Evolutionary conservation across 164 flowering plant genomes (phyloP), one percentile per base, ranked within the genome.

Genomic region (Umbilicus rupestris): DNA sequence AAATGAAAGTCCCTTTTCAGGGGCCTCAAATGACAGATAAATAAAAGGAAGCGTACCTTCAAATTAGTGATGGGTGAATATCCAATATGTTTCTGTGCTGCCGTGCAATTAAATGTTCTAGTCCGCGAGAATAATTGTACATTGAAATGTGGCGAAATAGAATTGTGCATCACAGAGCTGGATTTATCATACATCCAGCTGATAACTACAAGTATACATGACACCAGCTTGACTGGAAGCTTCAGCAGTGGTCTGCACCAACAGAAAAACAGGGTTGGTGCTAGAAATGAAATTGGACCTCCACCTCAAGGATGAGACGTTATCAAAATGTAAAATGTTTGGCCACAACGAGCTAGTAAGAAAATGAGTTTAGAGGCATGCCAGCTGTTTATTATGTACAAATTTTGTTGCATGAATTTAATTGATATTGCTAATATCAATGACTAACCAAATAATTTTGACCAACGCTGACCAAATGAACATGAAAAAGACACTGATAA

Each of bases 21-120:
- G 55, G 7, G 33, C 29, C 3, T 2, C 19, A 26, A 28, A 26
- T 55, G 15, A 55, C 28, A 3, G 33, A 55, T 55, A 55, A 55
- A 44, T 11, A 33, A 5, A 30, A 39, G 30, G 70, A 41, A 29
- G 65, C 79, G 70, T 73, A 93, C 98, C 74, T 87, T 75, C 63
- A 85, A 55, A 49, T 89, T 73, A 26, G 85, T 84, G 71, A 87
- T 65, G 57, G 98, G 94, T 52, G 94, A 75, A 77, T 93, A 90
- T 19, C 85, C 85, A 66, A 90, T 64, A 73, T 81, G 74, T 33
- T 79, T 78, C 60, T 84, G 78, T 65, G 98, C 94, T 45, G 80
- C 82, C 55, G 77, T 72, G 76, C 94, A 90, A 70, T 77, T 77
- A 68, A 88, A 90, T 39, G 92, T 93, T 70, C 83, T 81, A 7